Conservation (phyloP, 805 yeast species). For the Ogataea haglerorum region DNA sequence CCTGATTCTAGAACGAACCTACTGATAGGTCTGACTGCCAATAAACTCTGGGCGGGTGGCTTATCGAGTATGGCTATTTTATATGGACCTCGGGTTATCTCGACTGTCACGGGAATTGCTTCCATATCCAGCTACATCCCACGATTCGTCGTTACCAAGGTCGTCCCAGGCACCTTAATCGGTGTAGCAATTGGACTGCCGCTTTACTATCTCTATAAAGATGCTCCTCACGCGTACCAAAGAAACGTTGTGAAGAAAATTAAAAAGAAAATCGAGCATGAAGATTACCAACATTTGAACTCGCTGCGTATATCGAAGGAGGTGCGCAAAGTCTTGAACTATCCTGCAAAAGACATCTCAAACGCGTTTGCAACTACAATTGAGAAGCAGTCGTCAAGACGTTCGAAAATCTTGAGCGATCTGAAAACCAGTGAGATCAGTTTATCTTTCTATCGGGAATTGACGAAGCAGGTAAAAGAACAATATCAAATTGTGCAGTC, state of each 20-base stretch:
- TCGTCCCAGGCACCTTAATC: conserved; percentile 33
- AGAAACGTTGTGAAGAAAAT: conserved; percentile 75
- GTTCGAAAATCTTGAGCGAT: conserved; percentile 50
- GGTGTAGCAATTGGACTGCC: conserved; percentile 35
- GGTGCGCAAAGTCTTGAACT: conserved; percentile 73
- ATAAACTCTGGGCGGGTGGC: conserved; percentile 28
- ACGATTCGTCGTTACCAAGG: conserved; percentile 18
- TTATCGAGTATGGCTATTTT: conserved; percentile 25
- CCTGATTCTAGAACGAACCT: conserved; percentile 36
- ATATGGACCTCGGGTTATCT: conserved; percentile 29
- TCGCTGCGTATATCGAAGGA: conserved; percentile 78
- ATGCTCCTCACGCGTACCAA: conserved; percentile 87
- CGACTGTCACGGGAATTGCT: conserved; percentile 30
- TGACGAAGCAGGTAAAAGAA: conserved; percentile 30
- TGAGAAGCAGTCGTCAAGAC: conserved; percentile 56
- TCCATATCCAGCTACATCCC: conserved; percentile 31
- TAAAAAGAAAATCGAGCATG: conserved; percentile 52
- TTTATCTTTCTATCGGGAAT: conserved; percentile 48
- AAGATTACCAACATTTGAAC: conserved; percentile 78
- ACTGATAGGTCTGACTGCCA: conserved; percentile 20
- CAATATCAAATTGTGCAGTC: conserved; percentile 21
- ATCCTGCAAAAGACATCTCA: conserved; percentile 80
- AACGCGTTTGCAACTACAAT: conserved; percentile 62
- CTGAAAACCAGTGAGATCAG: conserved; percentile 57
- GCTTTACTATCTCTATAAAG: conserved; percentile 56